Base-by-base conservation (phyloP, 129 eudicot genomes). In the Cynara cardunculus region DNA sequence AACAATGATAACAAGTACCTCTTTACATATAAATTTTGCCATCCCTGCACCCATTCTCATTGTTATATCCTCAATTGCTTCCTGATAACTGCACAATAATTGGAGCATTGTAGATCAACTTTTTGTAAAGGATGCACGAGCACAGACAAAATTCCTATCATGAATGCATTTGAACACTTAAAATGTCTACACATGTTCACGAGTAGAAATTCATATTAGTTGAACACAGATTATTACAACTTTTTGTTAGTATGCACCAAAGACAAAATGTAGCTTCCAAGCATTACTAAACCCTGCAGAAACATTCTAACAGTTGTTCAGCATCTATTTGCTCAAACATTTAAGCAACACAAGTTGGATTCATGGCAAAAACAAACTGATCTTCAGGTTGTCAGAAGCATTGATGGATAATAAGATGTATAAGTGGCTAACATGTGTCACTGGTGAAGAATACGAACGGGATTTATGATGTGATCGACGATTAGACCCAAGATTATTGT, bases 31-130 rank as follows among this genome's bases (percentile, higher is more conserved):
- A 79, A 90, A 95, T 86, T 95, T 95, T 71, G 99, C 99, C 99
- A 95, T 95, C 80, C 99, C 99, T 73, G 97, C 97, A 72, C 98
- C 98, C 98, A 94, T 94, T 83, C 98, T 90, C 97, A 85, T 90
- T 68, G 97, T 94, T 80, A 94, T 95, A 89, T 95, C 97, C 87
- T 95, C 93, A 81, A 95, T 95, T 69, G 99, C 94, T 81, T 90
- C 96, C 89, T 95, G 96, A 71, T 95, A 95, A 85, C 99, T 95
- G 89, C 86, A 87, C 30, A 77, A 61, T 37, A 69, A 37, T 72
- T 30, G 71, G 72, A 68, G 19, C 77, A 64, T 69, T 41, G 62
- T 27, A 71, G 56, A 75, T 72, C 25, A 75, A 61, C 18, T 46
- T 68, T 70, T 71, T n/a, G 24, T 71, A 71, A 37, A 81, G 46